Base-by-base conservation (phyloP, 2,329 filamentous ascomycete species). In the Clonostachys chloroleuca region DNA sequence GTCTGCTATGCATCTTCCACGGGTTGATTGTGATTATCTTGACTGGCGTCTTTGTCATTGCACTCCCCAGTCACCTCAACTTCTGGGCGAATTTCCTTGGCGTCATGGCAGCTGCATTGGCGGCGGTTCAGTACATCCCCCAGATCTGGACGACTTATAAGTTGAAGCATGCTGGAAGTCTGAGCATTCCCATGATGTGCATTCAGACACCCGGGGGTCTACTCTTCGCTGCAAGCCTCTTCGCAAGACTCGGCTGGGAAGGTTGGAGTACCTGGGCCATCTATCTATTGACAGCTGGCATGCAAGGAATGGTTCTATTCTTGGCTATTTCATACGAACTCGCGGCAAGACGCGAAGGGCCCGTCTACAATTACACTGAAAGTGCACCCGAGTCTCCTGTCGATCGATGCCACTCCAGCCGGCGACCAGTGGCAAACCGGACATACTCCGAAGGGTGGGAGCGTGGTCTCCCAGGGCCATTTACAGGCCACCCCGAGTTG, bases 241-340 rank as follows among this genome's bases (percentile, higher is more conserved):
- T 86, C 44, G 82, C 81, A 8, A 80, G 94, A 42, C 77, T 96
- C 17, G 94, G 94, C 0, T 76, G 75, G 58, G 83, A 79, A 34
- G 92, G 92, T 0, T 99, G 94, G 94, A 96, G 92, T 67, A 90
- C 91, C 0, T 99, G 94, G 94, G 84, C 90, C 10, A 85, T 97
- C 13, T 95, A 92, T 60, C 75, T 96, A 41, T 75, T 97, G 45
- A 96, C 92, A 0, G 94, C 92, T 2, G 68, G 76, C 48, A 78
- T 97, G 73, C 94, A 99, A 65, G 92, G 91, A 16, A 78, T 81
- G 10, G 69, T 99, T 47, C 74, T 99, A 40, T 72, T 65, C 20
- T 87, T 99, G 86, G 90, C 84, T 18, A 79, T 96, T 51, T 83
- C 81, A 56, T 97, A 92, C 61, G 77, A 91, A 65, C 61, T 84